phyloP scores from a whole-genome alignment of 176 grass and related monocot species.

The Echinochloa phyllopogon region DNA sequence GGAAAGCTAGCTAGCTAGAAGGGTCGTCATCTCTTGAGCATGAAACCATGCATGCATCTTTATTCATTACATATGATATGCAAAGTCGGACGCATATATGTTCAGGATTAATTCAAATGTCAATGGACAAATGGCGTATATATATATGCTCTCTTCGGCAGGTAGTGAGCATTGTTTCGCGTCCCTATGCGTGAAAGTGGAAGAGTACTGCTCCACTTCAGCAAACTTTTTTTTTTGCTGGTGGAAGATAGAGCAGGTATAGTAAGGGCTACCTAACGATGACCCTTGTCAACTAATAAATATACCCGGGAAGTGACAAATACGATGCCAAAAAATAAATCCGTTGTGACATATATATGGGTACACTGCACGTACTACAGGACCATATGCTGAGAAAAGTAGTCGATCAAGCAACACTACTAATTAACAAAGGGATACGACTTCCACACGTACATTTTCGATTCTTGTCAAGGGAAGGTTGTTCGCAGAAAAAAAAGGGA shows the following conservation, averaged over 20 bases:
- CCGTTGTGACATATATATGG: not conserved
- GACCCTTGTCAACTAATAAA: not conserved
- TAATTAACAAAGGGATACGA: not conserved
- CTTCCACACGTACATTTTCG: not conserved
- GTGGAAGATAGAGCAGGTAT: not conserved
- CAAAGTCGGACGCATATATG: not conserved
- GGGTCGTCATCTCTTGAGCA: no score
- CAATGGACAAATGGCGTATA: not conserved
- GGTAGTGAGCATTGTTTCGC: not conserved
- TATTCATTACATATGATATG: not conserved
- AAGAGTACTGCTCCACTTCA: constrained; percentile 12
- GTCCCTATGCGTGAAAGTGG: not conserved
- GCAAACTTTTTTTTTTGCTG: not conserved
- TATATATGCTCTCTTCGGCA: not conserved
- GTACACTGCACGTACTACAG: no score
- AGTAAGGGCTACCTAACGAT: constrained; percentile 14
- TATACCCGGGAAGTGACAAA: not conserved
- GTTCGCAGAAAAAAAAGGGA: not conserved
- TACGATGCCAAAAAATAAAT: constrained; percentile 10
- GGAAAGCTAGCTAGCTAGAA: no score
- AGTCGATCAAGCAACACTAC: not conserved
- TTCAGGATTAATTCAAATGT: not conserved
- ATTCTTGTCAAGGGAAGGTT: not conserved
- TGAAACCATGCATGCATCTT: no score
- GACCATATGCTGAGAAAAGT: not conserved